phyloP scores from a whole-genome alignment of 345 rosid genomes.

The Melaleuca quinquenervia region DNA sequence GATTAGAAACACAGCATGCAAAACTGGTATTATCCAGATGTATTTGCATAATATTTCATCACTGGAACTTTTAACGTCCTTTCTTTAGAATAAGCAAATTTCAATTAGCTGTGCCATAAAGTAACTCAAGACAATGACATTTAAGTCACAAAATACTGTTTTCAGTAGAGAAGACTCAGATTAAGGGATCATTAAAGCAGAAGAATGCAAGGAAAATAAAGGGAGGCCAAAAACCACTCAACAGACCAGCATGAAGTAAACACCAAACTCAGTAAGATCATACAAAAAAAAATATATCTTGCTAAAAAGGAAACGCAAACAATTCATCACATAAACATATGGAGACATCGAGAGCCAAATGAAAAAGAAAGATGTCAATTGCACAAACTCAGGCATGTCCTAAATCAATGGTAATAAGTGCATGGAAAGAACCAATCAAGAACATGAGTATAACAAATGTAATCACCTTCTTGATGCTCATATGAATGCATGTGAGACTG shows the following conservation, averaged over 20 bases:
- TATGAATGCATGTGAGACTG: slow-evolving; percentile 44
- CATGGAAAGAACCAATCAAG: not conserved
- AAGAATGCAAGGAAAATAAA: not conserved
- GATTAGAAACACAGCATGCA: not conserved
- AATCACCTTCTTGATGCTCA: slow-evolving; percentile 57
- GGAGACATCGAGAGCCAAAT: not conserved
- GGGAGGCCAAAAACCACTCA: not conserved
- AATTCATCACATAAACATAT: not conserved
- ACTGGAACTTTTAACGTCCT: not conserved
- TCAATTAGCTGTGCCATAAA: not conserved
- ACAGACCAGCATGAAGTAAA: not conserved
- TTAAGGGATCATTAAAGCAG: not conserved
- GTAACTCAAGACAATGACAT: not conserved
- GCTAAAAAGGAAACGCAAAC: not conserved
- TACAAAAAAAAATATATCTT: not conserved
- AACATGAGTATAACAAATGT: not conserved
- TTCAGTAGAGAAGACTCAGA: not conserved
- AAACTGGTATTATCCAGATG: not conserved
- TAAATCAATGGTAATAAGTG: not conserved
- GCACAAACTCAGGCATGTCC: not conserved
- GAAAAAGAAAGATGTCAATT: not conserved
- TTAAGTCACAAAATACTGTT: not conserved
- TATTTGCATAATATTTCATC: not conserved
- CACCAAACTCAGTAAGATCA: not conserved
- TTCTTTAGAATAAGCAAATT: not conserved